Base-by-base conservation (phyloP, 192 early-diverging fungal genomes). In the Entomortierella chlamydospora region DNA sequence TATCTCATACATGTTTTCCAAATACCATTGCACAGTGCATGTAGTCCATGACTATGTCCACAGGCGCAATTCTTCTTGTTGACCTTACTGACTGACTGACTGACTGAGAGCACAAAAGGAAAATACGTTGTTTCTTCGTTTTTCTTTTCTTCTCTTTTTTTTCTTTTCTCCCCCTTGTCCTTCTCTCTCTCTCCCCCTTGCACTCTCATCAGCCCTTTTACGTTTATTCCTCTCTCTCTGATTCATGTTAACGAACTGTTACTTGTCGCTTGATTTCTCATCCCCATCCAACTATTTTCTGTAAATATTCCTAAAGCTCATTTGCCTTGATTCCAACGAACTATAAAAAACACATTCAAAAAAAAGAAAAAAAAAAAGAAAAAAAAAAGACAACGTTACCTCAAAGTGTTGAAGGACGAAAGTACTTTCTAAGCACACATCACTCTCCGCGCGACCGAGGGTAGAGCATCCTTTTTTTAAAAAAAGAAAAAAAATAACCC, bases 161-260 rank as follows among this genome's bases (percentile, higher is more conserved):
- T 26, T 31, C 47, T 47, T 4, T 37, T 55, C 18, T 25, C 20
- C 53, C 26, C 28, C 61, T 43, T 52, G 39, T 53, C 54, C 41
- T 39, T 17, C 6, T 47, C 54, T 52, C 1, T 23, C 43, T 47
- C 23, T n/a, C 30, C 37, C n/a, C n/a, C 31, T 25, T 39, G 11
- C 37, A 22, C 31, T 49, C 43, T 37, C 58, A 9, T 34, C n/a
- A 10, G 13, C 52, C 49, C 26, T 33, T 57, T 60, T 60, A 58
- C 62, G 63, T 37, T 49, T 61, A 20, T 28, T 42, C 33, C 45
- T 23, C 41, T 43, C 55, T 41, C n/a, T 11, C 33, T 58, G 33
- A 57, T 57, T 57, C 64, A 65, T 61, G 68, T 57, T 72, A 63
- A 62, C 70, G 70, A 72, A 63, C 53, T 68, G 39, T 57, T 57